These are phyloP conservation scores for Pseudoperonospora humuli DNA, from an alignment of 352 stramenopile species.

Conservation along the genomic window DNA sequence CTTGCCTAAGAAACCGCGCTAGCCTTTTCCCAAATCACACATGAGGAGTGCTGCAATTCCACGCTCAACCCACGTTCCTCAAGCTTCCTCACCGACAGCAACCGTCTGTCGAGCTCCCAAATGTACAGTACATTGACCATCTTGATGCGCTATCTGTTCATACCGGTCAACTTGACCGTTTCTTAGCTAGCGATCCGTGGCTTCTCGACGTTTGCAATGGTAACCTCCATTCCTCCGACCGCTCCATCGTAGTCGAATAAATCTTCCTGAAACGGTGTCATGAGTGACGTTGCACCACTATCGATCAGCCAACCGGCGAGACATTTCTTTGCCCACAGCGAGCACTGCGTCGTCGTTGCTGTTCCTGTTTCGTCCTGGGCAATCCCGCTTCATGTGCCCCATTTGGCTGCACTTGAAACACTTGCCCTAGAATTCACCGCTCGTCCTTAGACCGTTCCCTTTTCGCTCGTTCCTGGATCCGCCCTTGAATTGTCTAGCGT, in stretches of 20 bases:
- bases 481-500: neutral
- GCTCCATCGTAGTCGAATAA: slow-evolving; percentile 7
- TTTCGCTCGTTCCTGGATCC: neutral
- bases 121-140: slow-evolving; percentile 12
- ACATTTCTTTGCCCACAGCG: neutral
- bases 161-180: neutral
- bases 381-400: slow-evolving; percentile 14
- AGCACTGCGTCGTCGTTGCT: slow-evolving; percentile 1
- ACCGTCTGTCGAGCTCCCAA: neutral
- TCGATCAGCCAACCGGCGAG: slow-evolving; percentile 2
- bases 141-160: neutral
- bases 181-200: neutral
- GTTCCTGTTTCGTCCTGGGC: neutral
- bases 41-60: slow-evolving; percentile 6
- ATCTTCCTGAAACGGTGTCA: slow-evolving; percentile 9
- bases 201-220: slow-evolving; percentile 10
- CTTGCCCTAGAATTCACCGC: slow-evolving; percentile 4
- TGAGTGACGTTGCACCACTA: slow-evolving; percentile 5
- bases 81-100: slow-evolving; percentile 1
- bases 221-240: slow-evolving; percentile 3
- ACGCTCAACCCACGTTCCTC: slow-evolving; percentile 2
- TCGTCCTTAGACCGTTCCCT: neutral
- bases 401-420: slow-evolving; percentile 6
- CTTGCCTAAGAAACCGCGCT: no score
- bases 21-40: slow-evolving; percentile 3